Evolutionary conservation across 768 basidiomycete genomes (phyloP).

Genomic region (Phallus indusiatus): DNA sequence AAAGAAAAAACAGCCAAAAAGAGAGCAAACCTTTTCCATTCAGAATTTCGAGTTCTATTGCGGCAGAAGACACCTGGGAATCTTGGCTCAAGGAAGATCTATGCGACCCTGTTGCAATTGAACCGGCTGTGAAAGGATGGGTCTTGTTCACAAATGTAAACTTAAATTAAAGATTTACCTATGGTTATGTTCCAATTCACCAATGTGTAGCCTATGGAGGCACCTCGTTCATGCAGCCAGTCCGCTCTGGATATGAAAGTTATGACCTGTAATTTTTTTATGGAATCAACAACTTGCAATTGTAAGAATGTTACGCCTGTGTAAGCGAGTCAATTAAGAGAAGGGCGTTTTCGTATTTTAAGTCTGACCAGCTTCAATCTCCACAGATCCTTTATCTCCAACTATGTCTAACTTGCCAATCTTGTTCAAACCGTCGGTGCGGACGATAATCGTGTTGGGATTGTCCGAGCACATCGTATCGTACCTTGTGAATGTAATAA

Average conservation of each 20-base stretch:
- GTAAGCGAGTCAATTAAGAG: not conserved
- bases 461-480: slow-evolving; percentile 11
- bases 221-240: slow-evolving; percentile 9
- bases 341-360: not conserved
- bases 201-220: slow-evolving; percentile 11
- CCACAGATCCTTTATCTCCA: not conserved
- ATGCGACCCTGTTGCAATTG: slow-evolving; percentile 12
- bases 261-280: not conserved
- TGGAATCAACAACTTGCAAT: not conserved
- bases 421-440: slow-evolving; percentile 8
- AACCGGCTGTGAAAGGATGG: slow-evolving; percentile 6
- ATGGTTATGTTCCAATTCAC: slow-evolving; percentile 11
- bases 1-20: not conserved
- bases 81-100: slow-evolving; percentile 10
- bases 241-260: not conserved
- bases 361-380: not conserved
- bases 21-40: slow-evolving; percentile 8
- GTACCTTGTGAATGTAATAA: slow-evolving; percentile 2
- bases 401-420: slow-evolving; percentile 8
- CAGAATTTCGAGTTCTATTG: slow-evolving; percentile 9
- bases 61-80: slow-evolving; percentile 9
- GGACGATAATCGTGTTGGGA: slow-evolving; percentile 8
- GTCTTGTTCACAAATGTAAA: not conserved
- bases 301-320: slow-evolving; percentile 11
- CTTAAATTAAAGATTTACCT: not conserved